Percentiles rank a stretch among this genome's conserved stretches.
phyloP scores from a whole-genome alignment of 805 yeast species.

The Candida parachauliodes region DNA sequence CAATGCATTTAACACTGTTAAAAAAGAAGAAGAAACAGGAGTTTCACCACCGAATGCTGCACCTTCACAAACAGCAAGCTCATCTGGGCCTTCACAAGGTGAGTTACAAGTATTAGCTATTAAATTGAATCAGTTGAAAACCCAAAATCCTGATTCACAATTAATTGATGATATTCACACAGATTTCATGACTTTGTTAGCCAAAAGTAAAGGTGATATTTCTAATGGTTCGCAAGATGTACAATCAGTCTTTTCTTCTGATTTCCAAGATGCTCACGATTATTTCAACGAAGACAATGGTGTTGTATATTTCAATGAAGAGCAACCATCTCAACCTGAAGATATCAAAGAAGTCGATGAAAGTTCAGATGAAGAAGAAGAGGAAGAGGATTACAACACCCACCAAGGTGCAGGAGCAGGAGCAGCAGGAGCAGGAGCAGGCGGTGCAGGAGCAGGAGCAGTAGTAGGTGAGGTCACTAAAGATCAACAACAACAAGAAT shows the following conservation, averaged over 20 bases:
- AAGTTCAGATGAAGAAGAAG: slow-evolving; percentile 15
- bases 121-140: slow-evolving; percentile 20
- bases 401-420: not conserved
- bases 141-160: slow-evolving; percentile 8
- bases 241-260: slow-evolving; percentile 28
- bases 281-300: slow-evolving; percentile 54
- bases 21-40: slow-evolving; percentile 17
- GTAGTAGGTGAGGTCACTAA: not conserved
- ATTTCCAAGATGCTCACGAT: slow-evolving; percentile 63
- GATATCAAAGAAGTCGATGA: slow-evolving; percentile 18
- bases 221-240: slow-evolving; percentile 17
- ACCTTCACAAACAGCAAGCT: not conserved
- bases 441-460: slow-evolving; percentile 1
- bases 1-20: slow-evolving; percentile 63
- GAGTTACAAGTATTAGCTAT: slow-evolving; percentile 19
- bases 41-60: not conserved
- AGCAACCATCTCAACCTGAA: slow-evolving; percentile 11
- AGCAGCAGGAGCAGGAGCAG: slow-evolving; percentile 4
- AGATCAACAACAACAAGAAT: slow-evolving; percentile 2
- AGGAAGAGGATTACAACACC: slow-evolving; percentile 6
- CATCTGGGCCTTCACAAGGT: slow-evolving; percentile 1
- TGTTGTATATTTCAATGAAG: slow-evolving; percentile 37
- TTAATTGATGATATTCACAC: slow-evolving; percentile 13
- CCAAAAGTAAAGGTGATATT: slow-evolving; percentile 11
- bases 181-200: slow-evolving; percentile 19